Evolutionary conservation across 345 rosid genomes (phyloP).

Genomic region (Camelina sativa): DNA sequence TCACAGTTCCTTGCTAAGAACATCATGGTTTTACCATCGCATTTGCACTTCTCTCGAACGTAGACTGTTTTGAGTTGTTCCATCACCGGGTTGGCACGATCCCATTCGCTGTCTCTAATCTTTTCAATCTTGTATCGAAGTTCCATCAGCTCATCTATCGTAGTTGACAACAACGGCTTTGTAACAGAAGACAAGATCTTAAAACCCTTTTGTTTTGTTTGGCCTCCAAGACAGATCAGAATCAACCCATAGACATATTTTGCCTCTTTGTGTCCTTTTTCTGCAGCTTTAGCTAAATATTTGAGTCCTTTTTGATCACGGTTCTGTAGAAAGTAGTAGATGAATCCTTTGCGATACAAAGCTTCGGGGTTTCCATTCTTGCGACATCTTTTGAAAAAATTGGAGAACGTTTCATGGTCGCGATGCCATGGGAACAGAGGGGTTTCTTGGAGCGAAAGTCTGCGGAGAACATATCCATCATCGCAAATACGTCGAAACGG

Average conservation of each 20-base stretch:
- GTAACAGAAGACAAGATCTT: conserved; percentile 26
- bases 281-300: conserved; percentile 7
- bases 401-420: not conserved
- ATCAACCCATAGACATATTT: conserved; percentile 35
- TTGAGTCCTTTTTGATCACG: not conserved
- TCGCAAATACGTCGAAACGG: conserved; percentile 12
- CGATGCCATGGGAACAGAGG: not conserved
- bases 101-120: not conserved
- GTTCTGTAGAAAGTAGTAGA: conserved; percentile 1
- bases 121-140: conserved; percentile 8
- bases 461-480: conserved; percentile 3
- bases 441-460: conserved; percentile 19
- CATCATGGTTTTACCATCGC: conserved; percentile 18
- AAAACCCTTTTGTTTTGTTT: conserved; percentile 35
- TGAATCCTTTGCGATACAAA: conserved; percentile 17
- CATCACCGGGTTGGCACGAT: conserved; percentile 11
- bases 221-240: conserved; percentile 22
- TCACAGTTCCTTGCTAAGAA: conserved; percentile 4
- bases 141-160: conserved; percentile 4
- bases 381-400: conserved; percentile 12
- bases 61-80: conserved; percentile 4
- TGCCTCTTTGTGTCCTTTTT: conserved; percentile 23
- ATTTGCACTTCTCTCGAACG: conserved; percentile 15
- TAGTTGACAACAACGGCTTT: conserved; percentile 22
- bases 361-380: conserved; percentile 38